phyloP scores from a whole-genome alignment of 805 yeast genomes.

The Suhomyces pyralidae region DNA sequence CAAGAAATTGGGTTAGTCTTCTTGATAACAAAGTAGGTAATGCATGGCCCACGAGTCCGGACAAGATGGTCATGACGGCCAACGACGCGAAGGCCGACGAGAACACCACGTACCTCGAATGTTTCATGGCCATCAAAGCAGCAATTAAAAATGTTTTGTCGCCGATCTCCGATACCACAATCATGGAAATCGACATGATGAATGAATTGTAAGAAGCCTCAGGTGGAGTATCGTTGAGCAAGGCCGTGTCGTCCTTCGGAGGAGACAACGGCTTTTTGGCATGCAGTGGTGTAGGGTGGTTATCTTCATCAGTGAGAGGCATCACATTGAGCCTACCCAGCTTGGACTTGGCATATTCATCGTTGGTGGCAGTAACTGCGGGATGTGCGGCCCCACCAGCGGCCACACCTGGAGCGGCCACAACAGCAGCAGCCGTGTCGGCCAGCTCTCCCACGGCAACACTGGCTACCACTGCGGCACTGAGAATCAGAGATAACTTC shows the following conservation, averaged over 20 bases:
- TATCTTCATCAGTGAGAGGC: slow-evolving; percentile 22
- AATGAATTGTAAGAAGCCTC: slow-evolving; percentile 48
- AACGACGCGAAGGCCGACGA: slow-evolving; percentile 82
- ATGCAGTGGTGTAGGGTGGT: slow-evolving; percentile 24
- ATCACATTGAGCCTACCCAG: slow-evolving; percentile 16
- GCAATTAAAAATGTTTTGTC: slow-evolving; percentile 97
- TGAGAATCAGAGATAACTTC: not conserved
- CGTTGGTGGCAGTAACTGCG: not conserved
- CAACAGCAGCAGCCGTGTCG: not conserved
- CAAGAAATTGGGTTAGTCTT: slow-evolving; percentile 74
- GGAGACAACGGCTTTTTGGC: slow-evolving; percentile 21
- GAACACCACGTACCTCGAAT: slow-evolving; percentile 80
- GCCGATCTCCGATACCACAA: slow-evolving; percentile 91
- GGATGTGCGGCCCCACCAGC: not conserved
- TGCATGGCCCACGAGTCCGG: slow-evolving; percentile 90
- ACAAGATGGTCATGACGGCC: slow-evolving; percentile 84
- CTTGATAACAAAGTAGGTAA: slow-evolving; percentile 82
- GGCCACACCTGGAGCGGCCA: not conserved
- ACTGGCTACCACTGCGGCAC: not conserved
- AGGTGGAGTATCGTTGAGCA: slow-evolving; percentile 10
- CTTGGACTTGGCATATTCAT: not conserved
- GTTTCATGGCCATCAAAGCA: slow-evolving; percentile 96
- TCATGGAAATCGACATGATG: slow-evolving; percentile 83
- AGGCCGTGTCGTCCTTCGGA: not conserved
- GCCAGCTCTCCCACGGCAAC: not conserved